Base-by-base conservation (phyloP, 1,284 basidiomycete genomes). In the Tylopilus sp. region DNA sequence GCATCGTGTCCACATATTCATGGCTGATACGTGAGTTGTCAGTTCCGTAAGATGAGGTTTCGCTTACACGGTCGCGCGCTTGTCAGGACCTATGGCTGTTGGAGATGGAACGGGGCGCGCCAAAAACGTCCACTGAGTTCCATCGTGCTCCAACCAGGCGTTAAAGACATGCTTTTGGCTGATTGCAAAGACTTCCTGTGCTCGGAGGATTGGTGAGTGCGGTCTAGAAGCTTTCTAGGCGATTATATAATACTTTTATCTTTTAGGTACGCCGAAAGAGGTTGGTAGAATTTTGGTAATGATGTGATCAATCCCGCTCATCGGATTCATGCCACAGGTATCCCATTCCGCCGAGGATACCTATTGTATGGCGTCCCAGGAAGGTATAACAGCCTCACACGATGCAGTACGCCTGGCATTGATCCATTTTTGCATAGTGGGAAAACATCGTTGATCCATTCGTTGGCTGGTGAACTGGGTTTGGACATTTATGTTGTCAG, bases 401-500 rank as follows among this genome's bases (percentile, higher is more conserved):
- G 26, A 44, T 43, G 4, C 26, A 7, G 8, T 52, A n/a, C 39
- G 17, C 29, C 48, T 53, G 43, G 30, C 44, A 42, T 48, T 57
- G 34, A 61, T 51, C 45, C 50, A 17, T 50, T 38, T 38, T 49
- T 46, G 18, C 38, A 39, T 64, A 87, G 86, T 65, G 89, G 89
- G 54, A 91, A 91, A 71, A 88, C 87, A 30, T 88, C 85, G 17
- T 73, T 88, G 46, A 88, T 92, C 61, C 88, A 91, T 65, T 91
- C 90, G 6, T 70, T 93, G 52, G 91, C 91, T 42, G 88, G 88
- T 46, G 88, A 91, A 63, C 76, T 93, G 35, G 82, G 84, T n/a
- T 75, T 92, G 26, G 89, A 92, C 68, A 91, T 94, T 57, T 93
- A 92, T 64, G 87, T 91, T 45, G 81, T 93, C 55, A 89, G 85